Evolutionary conservation across 2,329 filamentous ascomycete genomes (phyloP), one percentile per base, ranked within the genome.

Genomic region (Epichloe elymi): DNA sequence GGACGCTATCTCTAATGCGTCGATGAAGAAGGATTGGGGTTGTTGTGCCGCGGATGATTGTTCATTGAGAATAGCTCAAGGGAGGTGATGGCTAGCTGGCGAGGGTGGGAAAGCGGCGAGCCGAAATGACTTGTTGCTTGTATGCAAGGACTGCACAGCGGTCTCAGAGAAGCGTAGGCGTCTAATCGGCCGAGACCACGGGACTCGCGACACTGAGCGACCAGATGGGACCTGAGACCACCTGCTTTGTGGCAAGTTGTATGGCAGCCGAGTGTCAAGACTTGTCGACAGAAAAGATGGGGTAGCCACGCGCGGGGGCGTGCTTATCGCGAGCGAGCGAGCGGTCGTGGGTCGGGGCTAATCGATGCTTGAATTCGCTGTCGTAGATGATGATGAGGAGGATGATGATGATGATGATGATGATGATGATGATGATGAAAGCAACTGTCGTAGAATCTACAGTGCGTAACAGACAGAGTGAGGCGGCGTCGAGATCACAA

Each of bases 1-100:
- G 37, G 33, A 49, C 43, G 38, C 38, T 23, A 57, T 58, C 45
- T 62, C 62, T 63, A 65, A 64, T 60, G 62, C 57, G 61, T 58
- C 55, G 58, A 49, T 51, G 49, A 53, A 53, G 50, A 51, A 47
- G 46, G 54, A 50, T 49, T 48, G 50, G 53, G 51, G 46, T 50
- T 43, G 49, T 53, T 38, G 44, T 49, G 49, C 49, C 57, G 46
- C 51, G 54, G 45, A 52, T 39, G 39, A 49, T 37, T 43, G 48
- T 53, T 51, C 58, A 60, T 60, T 59, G 55, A 54, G 51, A 30
- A 39, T 44, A 44, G 40, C 40, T 30, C 33, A 20, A 33, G 44
- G 30, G 30, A 17, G 20, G 12, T 30, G 42, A n/a, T 47, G 37
- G 37, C 37, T 19, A 15, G 37, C 37, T 19, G 11, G 45, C 42